Conservation (phyloP, 441 rosid species). For the Kokia cookei region DNA sequence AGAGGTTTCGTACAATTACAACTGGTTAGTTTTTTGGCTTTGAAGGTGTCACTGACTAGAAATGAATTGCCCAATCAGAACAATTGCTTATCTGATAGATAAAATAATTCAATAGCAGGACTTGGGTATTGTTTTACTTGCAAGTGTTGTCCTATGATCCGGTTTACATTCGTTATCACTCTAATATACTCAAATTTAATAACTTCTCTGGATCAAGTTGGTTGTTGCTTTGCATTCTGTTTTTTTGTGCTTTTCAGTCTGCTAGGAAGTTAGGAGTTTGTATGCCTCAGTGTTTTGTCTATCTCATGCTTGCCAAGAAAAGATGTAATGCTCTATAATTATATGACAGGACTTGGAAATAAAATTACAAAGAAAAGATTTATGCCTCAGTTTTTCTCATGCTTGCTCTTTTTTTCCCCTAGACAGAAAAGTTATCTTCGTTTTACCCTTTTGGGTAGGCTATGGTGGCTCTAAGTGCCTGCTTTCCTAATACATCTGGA, state of each 20-base stretch:
- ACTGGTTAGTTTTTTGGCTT: slow-evolving; percentile 55
- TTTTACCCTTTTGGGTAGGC: not conserved
- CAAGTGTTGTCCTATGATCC: not conserved
- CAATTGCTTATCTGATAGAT: not conserved
- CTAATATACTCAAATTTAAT: not conserved
- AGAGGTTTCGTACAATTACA: slow-evolving; percentile 94
- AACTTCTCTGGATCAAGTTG: not conserved
- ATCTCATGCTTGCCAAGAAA: not conserved
- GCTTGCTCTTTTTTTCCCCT: not conserved
- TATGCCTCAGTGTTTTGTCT: not conserved
- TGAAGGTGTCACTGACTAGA: not conserved
- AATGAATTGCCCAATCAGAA: not conserved
- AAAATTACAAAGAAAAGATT: not conserved
- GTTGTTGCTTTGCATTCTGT: not conserved
- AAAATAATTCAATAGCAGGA: not conserved
- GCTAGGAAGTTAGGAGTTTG: not conserved
- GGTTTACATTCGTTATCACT: not conserved
- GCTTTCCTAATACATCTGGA: not conserved
- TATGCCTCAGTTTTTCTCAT: too few relatives aligned
- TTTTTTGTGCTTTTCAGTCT: not conserved
- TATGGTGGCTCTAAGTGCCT: not conserved
- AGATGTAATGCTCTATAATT: not conserved
- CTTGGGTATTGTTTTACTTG: not conserved
- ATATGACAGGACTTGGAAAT: not conserved
- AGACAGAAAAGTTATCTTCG: not conserved